Evolutionary conservation across 306 rosid genomes (phyloP).

Genomic region (Begonia loranthoides): DNA sequence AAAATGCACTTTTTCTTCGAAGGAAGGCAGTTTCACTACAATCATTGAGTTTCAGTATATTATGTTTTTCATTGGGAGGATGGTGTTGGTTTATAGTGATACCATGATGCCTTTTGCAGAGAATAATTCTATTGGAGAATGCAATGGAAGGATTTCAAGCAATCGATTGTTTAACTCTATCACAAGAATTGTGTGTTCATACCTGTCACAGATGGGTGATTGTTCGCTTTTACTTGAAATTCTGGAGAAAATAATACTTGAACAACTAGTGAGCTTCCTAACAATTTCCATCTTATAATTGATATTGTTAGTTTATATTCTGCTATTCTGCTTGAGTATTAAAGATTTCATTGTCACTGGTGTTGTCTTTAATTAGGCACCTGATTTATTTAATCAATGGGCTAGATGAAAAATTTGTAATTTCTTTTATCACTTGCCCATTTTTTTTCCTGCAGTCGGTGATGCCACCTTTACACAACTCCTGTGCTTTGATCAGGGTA

Average conservation of each 20-base stretch:
- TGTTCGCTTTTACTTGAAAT: conserved; percentile 35
- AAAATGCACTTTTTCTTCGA: too few species aligned
- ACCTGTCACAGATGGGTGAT: conserved; percentile 57
- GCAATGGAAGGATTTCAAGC: conserved; percentile 16
- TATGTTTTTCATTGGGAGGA: too few species aligned
- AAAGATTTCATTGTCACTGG: too few species aligned
- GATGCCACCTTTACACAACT: conserved; percentile 49
- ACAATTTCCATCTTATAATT: background rate
- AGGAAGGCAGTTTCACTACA: too few species aligned
- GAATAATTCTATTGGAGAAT: conserved; percentile 18
- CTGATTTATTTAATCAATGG: too few species aligned
- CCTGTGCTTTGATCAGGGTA: conserved; percentile 57
- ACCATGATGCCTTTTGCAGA: conserved; percentile 24
- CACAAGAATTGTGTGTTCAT: conserved; percentile 32
- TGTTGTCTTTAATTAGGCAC: too few species aligned
- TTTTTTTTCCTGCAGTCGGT: conserved; percentile 20
- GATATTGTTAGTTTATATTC: background rate
- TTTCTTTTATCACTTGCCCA: too few species aligned
- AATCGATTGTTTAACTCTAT: conserved; percentile 28
- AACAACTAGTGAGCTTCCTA: conserved; percentile 43
- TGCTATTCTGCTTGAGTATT: conserved; percentile 1
- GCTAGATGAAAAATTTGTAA: too few species aligned
- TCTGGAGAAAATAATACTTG: conserved; percentile 40
- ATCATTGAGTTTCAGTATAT: too few species aligned
- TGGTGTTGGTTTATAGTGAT: background rate